Evolutionary conservation across 371 early-diverging fungal species (phyloP), one percentile per base, ranked within the genome.

Genomic region (Coemansia sp.): DNA sequence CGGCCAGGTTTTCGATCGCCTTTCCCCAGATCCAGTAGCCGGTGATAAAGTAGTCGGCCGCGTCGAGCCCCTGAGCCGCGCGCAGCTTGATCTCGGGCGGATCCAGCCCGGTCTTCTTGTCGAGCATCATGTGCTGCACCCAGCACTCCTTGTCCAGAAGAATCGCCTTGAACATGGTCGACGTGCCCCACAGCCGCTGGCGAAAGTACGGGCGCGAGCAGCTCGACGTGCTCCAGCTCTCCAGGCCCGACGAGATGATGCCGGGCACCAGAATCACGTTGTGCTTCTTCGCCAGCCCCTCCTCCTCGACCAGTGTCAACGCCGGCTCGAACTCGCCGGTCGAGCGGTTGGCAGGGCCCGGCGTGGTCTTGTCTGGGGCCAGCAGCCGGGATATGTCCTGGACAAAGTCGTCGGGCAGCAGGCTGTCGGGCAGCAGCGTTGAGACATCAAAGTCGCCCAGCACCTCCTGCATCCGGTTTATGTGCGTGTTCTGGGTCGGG

Each of bases 11-110:
- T 66, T 91, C 88, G 59, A 91, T 86, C 31, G 86, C 80, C 52
- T 88, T 87, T 53, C 90, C 94, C 95, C 94, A 94, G 16, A 97
- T 90, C 97, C 95, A 95, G 76, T 92, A 90, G 72, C 94, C 95
- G 1, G 93, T 89, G n/a, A 95, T 84, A 57, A 95, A 86, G 66
- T 94, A 97, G 72, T 95, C 96, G 1, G 94, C 94, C 0, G 96
- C 93, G 68, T 95, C 94, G 10, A 97, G 76, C 0, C 98, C 96
- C 66, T 90, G 88, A 1, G 93, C 89, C 4, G 97, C 95, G 34
- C 98, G 81, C 12, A 98, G 79, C 71, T 91, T 92, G 56, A 89
- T 81, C 0, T 84, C 88, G 0, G 84, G 85, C 7, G 97, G 95
- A 68, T 98, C 98, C 39, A 92, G 77, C 9, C 97, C 97, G 3